phyloP scores from a whole-genome alignment of 2,329 filamentous ascomycete species.

The Berkeleyomyces rouxiae region DNA sequence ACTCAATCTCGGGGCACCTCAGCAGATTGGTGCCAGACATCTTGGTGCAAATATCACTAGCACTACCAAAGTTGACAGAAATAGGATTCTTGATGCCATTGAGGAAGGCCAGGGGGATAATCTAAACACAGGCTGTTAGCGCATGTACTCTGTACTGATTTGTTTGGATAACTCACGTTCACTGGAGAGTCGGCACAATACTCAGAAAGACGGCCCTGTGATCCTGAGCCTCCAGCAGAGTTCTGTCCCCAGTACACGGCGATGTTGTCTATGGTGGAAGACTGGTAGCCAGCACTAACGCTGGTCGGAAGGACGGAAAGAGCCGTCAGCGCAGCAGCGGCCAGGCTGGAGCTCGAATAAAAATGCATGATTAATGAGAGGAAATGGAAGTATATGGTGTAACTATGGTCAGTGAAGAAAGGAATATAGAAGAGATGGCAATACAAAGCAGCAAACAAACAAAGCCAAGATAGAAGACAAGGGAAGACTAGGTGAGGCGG shows the following conservation, averaged over 20 bases:
- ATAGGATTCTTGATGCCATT: slow-evolving; percentile 36
- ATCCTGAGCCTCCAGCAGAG: slow-evolving; percentile 23
- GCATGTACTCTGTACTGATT: slow-evolving; percentile 11
- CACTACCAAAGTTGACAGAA: slow-evolving; percentile 47
- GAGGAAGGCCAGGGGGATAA: slow-evolving; percentile 47
- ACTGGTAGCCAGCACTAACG: slow-evolving; percentile 27
- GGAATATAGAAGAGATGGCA: neutral
- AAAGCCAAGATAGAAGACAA: neutral
- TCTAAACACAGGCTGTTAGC: slow-evolving; percentile 12
- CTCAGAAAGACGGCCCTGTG: slow-evolving; percentile 37
- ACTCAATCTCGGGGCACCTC: slow-evolving; percentile 49
- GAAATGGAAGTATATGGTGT: slow-evolving; percentile 11
- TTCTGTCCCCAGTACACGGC: slow-evolving; percentile 49
- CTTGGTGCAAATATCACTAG: slow-evolving; percentile 41
- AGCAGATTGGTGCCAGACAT: slow-evolving; percentile 42
- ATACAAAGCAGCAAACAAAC: neutral
- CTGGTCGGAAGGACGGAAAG: slow-evolving; percentile 18
- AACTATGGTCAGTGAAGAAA: neutral
- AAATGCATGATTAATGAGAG: neutral
- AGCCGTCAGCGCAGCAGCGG: neutral
- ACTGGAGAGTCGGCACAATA: slow-evolving; percentile 40
- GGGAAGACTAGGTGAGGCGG: neutral
- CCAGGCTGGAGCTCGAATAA: neutral
- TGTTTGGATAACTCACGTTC: slow-evolving; percentile 23
- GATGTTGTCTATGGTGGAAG: slow-evolving; percentile 31